Evolutionary conservation across 1,284 basidiomycete species (phyloP).

Genomic region (Vanrija humicola): DNA sequence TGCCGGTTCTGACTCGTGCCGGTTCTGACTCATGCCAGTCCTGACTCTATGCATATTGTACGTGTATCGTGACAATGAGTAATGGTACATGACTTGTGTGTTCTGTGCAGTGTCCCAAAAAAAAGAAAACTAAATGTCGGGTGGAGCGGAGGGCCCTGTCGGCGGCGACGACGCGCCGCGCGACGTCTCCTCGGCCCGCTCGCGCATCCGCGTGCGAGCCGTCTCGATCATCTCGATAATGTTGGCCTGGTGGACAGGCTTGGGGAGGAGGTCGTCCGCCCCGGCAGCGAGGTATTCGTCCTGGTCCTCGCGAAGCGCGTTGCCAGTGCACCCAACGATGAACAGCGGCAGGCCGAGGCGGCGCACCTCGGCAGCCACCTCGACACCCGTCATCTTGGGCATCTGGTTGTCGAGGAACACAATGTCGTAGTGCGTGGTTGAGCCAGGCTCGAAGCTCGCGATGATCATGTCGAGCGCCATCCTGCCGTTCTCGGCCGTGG

Average conservation of each 20-base stretch:
- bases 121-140: no score
- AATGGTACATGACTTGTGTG: no score
- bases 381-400: constrained; percentile 72
- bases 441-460: constrained; percentile 15
- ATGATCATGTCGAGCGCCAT: constrained; percentile 69
- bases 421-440: constrained; percentile 52
- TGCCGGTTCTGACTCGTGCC: no score
- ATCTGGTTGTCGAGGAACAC: constrained; percentile 73
- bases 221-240: constrained; percentile 36
- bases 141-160: no score
- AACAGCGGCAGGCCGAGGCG: constrained; percentile 65
- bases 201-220: constrained; percentile 28
- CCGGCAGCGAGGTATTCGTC: constrained; percentile 73
- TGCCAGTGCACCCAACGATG: constrained; percentile 65
- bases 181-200: not conserved
- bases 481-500: constrained; percentile 79
- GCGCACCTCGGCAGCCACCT: constrained; percentile 64
- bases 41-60: no score
- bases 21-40: no score
- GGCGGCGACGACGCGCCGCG: no score
- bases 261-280: constrained; percentile 54
- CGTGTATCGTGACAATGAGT: no score
- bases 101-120: no score
- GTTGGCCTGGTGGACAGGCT: constrained; percentile 42
- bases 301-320: constrained; percentile 60